Conservation (phyloP, 2,329 filamentous ascomycete species). For the Diaporthe batatas region DNA sequence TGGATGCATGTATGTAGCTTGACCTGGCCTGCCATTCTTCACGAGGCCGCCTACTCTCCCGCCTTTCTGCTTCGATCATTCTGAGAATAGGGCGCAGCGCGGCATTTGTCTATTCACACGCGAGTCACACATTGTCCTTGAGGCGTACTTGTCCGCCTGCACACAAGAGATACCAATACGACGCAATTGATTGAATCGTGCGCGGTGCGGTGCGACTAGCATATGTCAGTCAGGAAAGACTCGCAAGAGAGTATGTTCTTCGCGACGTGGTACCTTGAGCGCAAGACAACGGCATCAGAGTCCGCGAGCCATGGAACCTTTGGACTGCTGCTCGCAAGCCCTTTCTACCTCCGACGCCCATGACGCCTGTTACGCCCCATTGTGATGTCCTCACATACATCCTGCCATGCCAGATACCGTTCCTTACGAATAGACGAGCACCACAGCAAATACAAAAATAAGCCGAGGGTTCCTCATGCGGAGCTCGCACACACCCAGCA, state of each 20-base stretch:
- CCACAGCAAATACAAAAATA: too few species aligned
- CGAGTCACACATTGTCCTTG: background rate
- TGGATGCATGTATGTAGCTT: background rate
- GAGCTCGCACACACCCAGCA: too few species aligned
- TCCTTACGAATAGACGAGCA: too few species aligned
- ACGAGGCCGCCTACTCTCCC: background rate
- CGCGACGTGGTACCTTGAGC: background rate
- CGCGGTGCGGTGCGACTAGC: background rate
- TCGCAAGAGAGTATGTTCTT: background rate
- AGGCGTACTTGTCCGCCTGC: background rate
- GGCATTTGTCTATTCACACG: slow-evolving; percentile 1
- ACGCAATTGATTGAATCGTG: background rate
- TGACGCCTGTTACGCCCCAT: too few species aligned
- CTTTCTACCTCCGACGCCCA: too few species aligned
- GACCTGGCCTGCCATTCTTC: background rate
- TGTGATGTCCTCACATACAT: too few species aligned
- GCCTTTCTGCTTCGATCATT: background rate
- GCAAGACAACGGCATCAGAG: background rate
- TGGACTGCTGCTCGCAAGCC: too few species aligned
- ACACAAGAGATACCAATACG: slow-evolving; percentile 7
- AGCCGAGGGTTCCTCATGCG: too few species aligned
- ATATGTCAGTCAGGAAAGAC: too few species aligned
- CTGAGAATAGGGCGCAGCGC: slow-evolving; percentile 19
- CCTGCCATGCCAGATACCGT: too few species aligned
- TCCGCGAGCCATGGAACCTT: background rate